Base-by-base conservation (phyloP, 2,329 filamentous ascomycete genomes). In the Penicillium sp. region DNA sequence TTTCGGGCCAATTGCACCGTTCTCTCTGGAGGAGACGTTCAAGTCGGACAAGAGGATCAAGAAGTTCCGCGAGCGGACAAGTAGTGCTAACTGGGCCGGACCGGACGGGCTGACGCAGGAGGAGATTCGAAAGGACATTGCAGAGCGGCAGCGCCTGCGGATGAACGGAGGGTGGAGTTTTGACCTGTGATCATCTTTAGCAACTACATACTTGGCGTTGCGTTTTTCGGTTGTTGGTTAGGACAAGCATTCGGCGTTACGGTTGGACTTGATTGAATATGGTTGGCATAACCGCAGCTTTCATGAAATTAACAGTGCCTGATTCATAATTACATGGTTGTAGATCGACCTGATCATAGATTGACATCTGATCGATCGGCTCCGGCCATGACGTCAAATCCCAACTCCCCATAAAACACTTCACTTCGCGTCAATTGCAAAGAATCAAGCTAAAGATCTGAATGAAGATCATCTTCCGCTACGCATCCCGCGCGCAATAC, bases 21-120 rank as follows among this genome's bases (percentile, higher is more conserved):
- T 99, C 67, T 92, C 92, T 72, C 95, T 99, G 90, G 96, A 99
- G 72, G 93, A 98, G 74, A 93, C 97, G 35, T 99, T 99, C 79
- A 90, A 86, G 78, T 92, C 93, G 76, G 93, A 91, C 77, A 93
- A 93, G 76, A 92, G 94, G 66, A 88, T 91, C 76, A 91, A 91
- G 82, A 91, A 92, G 73, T 98, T 97, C 84, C 88, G 96, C 19
- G 89, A 91, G 56, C 86, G 95, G 60, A 97, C 94, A 5, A 96
- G 92, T 69, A 97, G 92, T 78, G 96, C 96, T 41, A 96, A 97
- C 79, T 99, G 95, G 95, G 90, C 86, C 72, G 78, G 91, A 58
- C 83, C 90, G 3, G 96, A 99, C 76, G 83, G 85, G 49, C 83
- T 99, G 69, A 97, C 93, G 0, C 90, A 93, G 67, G 93, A 96